phyloP scores from a whole-genome alignment of 805 yeast species.

The Brettanomyces naardenensis region DNA sequence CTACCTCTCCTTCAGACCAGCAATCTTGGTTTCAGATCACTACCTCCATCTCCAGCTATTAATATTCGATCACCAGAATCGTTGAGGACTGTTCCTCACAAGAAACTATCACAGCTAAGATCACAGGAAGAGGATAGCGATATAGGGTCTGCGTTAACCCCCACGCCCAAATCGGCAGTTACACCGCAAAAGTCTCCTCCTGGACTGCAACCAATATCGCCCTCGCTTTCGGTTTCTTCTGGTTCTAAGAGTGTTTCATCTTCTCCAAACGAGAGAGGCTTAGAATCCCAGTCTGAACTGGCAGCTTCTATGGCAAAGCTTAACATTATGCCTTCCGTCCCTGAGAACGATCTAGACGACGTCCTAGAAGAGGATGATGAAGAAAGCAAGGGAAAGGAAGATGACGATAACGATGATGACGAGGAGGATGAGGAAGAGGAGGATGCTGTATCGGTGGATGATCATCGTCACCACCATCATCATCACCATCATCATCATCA shows the following conservation, averaged over 20 bases:
- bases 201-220: constrained; percentile 6
- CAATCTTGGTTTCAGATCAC: not conserved
- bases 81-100: not conserved
- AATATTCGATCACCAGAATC: not conserved
- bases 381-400: not conserved
- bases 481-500: constrained; percentile 5
- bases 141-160: not conserved
- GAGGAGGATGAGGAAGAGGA: not conserved
- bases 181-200: not conserved
- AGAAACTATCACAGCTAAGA: no score
- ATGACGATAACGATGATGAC: not conserved
- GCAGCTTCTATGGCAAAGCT: constrained; percentile 10
- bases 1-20: not conserved
- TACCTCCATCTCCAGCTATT: not conserved
- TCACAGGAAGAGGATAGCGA: not conserved
- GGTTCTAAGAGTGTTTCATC: not conserved
- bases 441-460: not conserved
- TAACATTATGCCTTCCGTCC: constrained; percentile 25
- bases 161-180: not conserved
- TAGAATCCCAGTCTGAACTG: not conserved
- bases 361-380: constrained; percentile 18
- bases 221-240: constrained; percentile 11
- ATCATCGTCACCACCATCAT: constrained; percentile 3
- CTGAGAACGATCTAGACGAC: constrained; percentile 27
- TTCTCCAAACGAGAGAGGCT: not conserved